Base-by-base conservation (phyloP, 495 filamentous ascomycete species). In the Lichenothelia convexa region DNA sequence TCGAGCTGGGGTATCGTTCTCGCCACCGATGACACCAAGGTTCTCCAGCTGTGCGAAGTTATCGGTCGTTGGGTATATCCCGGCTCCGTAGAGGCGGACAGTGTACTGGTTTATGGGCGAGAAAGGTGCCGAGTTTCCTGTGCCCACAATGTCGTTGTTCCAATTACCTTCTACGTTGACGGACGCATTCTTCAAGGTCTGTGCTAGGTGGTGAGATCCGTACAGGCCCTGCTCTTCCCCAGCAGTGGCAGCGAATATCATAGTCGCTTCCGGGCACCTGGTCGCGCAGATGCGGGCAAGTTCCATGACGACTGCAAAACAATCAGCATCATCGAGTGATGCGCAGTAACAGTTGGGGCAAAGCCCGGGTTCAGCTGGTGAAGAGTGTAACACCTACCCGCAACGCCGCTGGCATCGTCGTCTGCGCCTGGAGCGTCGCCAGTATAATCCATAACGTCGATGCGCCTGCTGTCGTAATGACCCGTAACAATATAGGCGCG, bases 201-300 rank as follows among this genome's bases (percentile, higher is more conserved):
- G 55, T 9, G 67, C 67, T 4, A 67, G 43, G 45, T 60, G 60
- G 21, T 45, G 39, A 8, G 59, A 54, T 2, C 67, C 67, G 35
- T 63, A 68, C 1, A 67, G 50, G 18, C 48, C 53, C 45, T 71
- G 67, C 34, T 71, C 67, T 50, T 71, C 67, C 4, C 61, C 67
- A 1, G 67, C 62, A 5, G 62, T 58, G 5, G 67, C 67, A 4
- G 50, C 63, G 30, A 71, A 62, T 23, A 66, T 58, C 36, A 71
- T 63, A 19, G 63, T 69, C 5, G 63, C 58, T 36, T 50, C 55
- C 5, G 64, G 64, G 17, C 51, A 23, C 11, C 50, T 45, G 12
- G 45, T 50, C 6, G 65, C 59, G 41, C 62, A 47, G 23, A 69
- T 52, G 9, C 65, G 54, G 7, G 60, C 60, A 7, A 71, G 47